Base-by-base conservation (phyloP, 2,329 filamentous ascomycete species). In the Aspergillus thermomutatus region DNA sequence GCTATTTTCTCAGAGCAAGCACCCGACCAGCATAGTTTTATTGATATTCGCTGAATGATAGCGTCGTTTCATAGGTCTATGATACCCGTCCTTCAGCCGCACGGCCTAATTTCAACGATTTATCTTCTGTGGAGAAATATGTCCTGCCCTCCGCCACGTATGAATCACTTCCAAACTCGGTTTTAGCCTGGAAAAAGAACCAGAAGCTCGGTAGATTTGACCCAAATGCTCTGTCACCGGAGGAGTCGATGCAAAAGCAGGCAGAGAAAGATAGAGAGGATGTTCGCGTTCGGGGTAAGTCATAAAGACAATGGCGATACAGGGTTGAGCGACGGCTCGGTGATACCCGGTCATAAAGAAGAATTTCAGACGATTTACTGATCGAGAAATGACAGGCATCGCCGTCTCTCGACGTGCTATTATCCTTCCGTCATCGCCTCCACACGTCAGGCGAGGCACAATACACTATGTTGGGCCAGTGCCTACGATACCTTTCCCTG, bases 151-250 rank as follows among this genome's bases (percentile, higher is more conserved):
- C 83, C 52, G 83, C 87, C 50, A 89, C 92, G 69, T 99, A 99
- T 76, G 91, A 92, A 72, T 85, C 86, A 68, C 91, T 92, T 69
- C 81, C 86, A 46, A 91, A 97, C 75, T 93, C 89, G 3, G 94
- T 99, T 14, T 83, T 97, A 25, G 90, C 92, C 5, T 97, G 92
- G 92, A 99, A 99, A 78, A 93, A 90, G 77, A 80, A 86, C n/a
- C 87, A 96, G 74, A 92, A 95, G 72, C 84, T 97, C n/a, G 94
- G 94, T 51, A 90, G 94, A 37, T 99, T 99, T 76, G 91, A 97
- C 71, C 94, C 94, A 11, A 82, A 88, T 65, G 91, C 92, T 7
- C 86, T 89, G 19, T 85, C 81, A 58, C 83, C 89, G 23, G 87
- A 92, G 71, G 82, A 90, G 70, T 83, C 90, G 61, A 90, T 90